A percentile compares a stretch with the other conserved stretches of the same genome.
Evolutionary conservation across 306 rosid genomes (phyloP).

Genomic region (Prunus fruticosa): DNA sequence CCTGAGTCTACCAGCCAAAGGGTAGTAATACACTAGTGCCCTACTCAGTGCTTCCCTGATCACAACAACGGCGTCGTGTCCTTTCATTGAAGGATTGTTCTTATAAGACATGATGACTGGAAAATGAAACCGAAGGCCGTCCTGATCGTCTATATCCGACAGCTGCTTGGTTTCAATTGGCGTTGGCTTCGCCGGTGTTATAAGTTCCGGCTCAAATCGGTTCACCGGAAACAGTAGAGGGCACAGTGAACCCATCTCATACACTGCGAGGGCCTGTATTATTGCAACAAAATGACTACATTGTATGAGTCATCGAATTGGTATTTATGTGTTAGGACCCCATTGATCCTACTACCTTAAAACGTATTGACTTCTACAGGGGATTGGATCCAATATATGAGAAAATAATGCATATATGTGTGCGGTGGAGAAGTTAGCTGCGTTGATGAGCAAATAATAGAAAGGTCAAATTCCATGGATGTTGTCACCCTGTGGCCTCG

Average conservation of each 20-base stretch:
- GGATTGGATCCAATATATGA: no score
- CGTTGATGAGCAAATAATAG: no score
- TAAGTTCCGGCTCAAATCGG: background rate
- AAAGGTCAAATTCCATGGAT: no score
- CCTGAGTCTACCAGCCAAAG: slow-evolving; percentile 31
- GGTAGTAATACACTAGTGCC: slow-evolving; percentile 25
- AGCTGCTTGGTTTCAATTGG: background rate
- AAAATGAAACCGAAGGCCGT: background rate
- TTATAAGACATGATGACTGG: background rate
- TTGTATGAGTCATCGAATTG: no score
- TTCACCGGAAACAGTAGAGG: background rate
- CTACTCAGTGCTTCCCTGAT: slow-evolving; percentile 13
- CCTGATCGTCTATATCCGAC: background rate
- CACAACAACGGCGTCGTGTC: background rate
- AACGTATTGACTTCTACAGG: no score
- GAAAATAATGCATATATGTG: no score
- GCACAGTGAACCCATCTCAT: background rate
- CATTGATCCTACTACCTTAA: no score
- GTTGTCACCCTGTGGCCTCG: no score
- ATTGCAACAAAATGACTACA: no score
- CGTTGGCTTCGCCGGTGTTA: slow-evolving; percentile 8
- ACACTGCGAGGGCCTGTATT: no score
- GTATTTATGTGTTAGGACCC: no score
- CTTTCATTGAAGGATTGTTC: background rate
- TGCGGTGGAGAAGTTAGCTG: no score